Evolutionary conservation across 2,329 filamentous ascomycete genomes (phyloP), one percentile per base, ranked within the genome.

Genomic region (Onygena corvina): DNA sequence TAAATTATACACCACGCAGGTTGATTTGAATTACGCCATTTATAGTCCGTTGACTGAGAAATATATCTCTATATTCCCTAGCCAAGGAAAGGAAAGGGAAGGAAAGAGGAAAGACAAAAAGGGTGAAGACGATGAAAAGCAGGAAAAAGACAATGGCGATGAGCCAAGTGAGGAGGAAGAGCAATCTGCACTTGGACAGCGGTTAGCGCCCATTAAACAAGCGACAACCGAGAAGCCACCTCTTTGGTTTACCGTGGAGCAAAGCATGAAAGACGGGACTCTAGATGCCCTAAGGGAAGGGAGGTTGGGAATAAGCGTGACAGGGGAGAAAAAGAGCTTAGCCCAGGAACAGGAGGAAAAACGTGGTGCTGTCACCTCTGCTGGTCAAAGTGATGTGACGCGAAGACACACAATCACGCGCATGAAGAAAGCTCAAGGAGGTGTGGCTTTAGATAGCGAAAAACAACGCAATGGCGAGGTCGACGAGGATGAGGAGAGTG

Each of bases 1-100:
- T 36, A 64, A 65, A 47, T 63, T 76, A 20, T 71, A 76, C 55
- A 61, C 62, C 25, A 71, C 72, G 5, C 71, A 76, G 48, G 72
- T 80, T 18, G 78, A 81, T 58, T 61, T 81, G 54, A 79, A 79
- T 58, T 83, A 83, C 60, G 74, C 79, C 5, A 70, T 76, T 33
- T 81, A 79, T 60, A 79, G 74, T 54, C 79, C 79, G 11, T 68
- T 81, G 18, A 71, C 73, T 49, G 69, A 75, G 58, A 74, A 77
- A 51, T 83, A 83, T 61, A 69, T 76, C 9, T 72, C 76, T 16
- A 62, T 82, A 2, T 82, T 74, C 54, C 67, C 69, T 5, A 63
- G 62, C 49, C 54, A 67, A 55, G 48, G 54, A 33, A 52, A 57
- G 58, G 47, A n/a, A 36, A 29, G 29, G 20, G 23, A 29, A 33